A percentile compares a stretch with the other conserved stretches of the same genome.
Conservation (phyloP, 192 early-diverging fungal genomes). For the Backusella luteola region DNA sequence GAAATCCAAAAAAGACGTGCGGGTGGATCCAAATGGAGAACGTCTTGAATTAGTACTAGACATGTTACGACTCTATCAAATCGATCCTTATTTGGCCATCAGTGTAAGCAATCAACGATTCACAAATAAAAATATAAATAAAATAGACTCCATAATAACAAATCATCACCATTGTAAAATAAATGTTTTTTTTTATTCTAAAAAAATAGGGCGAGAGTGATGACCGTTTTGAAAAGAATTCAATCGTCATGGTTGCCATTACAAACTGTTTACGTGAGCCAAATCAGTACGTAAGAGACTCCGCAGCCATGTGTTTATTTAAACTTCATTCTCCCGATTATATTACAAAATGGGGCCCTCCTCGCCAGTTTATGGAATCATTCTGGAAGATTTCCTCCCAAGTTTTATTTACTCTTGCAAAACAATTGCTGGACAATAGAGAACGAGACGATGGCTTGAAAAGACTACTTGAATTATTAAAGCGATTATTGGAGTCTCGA, state of each 20-base stretch:
- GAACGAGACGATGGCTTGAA: constrained; percentile 64
- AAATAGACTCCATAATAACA: neutral
- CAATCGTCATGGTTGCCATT: constrained; percentile 69
- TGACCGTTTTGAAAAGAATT: constrained; percentile 70
- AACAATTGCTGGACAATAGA: constrained; percentile 72
- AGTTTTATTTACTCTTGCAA: constrained; percentile 67
- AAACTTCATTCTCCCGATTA: constrained; percentile 69
- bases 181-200: neutral
- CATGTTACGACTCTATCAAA: constrained; percentile 73
- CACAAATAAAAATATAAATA: neutral
- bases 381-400: constrained; percentile 77
- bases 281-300: constrained; percentile 65
- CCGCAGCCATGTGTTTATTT: constrained; percentile 70
- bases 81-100: constrained; percentile 76
- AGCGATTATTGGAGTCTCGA: constrained; percentile 62
- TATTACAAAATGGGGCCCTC: constrained; percentile 80
- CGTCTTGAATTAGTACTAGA: constrained; percentile 77
- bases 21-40: constrained; percentile 56
- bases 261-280: constrained; percentile 74
- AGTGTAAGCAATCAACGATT: constrained; percentile 43
- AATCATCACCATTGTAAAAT: neutral
- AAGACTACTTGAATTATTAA: constrained; percentile 64
- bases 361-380: constrained; percentile 64
- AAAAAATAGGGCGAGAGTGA: constrained; percentile 58
- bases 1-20: constrained; percentile 45